Evolutionary conservation across 257 asterid species (phyloP), one percentile per base, ranked within the genome.

Genomic region (Capsicum pubescens): DNA sequence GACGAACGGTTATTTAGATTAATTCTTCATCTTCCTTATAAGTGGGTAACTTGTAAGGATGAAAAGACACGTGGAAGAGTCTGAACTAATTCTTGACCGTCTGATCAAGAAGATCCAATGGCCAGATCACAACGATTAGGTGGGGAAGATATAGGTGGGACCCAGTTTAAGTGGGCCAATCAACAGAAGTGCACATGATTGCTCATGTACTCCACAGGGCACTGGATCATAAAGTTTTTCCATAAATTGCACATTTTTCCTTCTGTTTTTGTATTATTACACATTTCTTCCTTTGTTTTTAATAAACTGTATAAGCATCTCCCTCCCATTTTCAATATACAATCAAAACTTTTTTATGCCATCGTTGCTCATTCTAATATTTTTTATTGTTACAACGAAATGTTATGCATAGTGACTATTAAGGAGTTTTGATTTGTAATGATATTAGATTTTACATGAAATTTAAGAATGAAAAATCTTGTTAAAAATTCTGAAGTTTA

Each of bases 161-260:
- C n/a, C n/a, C n/a, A n/a, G n/a, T n/a, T 74, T 66, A 21, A 32
- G 61, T 56, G 86, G 77, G 72, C 81, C 79, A 83, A 55, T 56
- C 46, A 70, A 42, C 71, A 46, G 39, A 87, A 87, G 50, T 77
- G 90, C 92, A 88, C 91, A 87, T 88, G 92, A 88, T 87, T 83
- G 87, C 57, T 86, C 88, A 80, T 82, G 78, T 77, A 52, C 77
- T 13, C 63, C n/a, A 21, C 81, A 76, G 52, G n/a, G 26, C 81
- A 54, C 17, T 76, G 63, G 81, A 76, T 76, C 48, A 52, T 76
- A 76, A 52, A 48, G 48, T 39, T 39, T 52, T 54, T 26, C 4
- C 2, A 6, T 52, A 50, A 74, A n/a, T 76, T 76, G 63, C 63
- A 76, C 9, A 3, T 52, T 10, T 14, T 48, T 14, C 64, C 81